These are phyloP conservation scores for Bruguiera gymnorhiza DNA, from an alignment of 345 rosid species.

Conservation along the genomic window DNA sequence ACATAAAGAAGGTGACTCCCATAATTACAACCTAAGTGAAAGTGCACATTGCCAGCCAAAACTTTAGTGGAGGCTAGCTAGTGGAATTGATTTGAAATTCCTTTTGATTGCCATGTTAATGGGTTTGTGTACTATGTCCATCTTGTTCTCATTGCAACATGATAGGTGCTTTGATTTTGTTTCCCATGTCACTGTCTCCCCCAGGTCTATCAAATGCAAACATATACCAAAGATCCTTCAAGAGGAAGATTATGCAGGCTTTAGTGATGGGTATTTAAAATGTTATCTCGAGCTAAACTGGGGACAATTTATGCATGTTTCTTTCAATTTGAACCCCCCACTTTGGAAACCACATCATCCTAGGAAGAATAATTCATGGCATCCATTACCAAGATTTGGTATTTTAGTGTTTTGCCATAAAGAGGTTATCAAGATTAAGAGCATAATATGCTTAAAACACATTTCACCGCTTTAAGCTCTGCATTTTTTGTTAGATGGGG, in stretches of 20 bases:
- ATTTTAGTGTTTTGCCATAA: neutral
- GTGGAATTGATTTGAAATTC: too few species aligned
- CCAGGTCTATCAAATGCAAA: too few species aligned
- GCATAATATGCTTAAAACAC: neutral
- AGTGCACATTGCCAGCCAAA: neutral
- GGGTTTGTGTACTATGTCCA: neutral
- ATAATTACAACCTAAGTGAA: neutral
- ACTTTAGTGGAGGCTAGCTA: neutral
- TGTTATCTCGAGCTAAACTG: neutral
- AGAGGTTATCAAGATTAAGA: neutral
- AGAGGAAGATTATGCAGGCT: neutral
- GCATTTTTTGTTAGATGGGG: neutral
- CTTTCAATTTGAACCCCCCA: slow-evolving; percentile 15
- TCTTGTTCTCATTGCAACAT: slow-evolving; percentile 10
- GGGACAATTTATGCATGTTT: neutral
- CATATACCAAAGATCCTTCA: neutral
- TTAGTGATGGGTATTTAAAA: neutral
- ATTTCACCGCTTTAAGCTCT: neutral
- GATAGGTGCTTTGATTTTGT: neutral
- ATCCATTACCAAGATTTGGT: neutral
- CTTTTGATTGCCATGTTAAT: neutral
- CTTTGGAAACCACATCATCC: slow-evolving; percentile 4
- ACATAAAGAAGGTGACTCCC: slow-evolving; percentile 1
- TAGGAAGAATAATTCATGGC: neutral
- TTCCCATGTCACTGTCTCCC: neutral